phyloP scores from a whole-genome alignment of 2,329 filamentous ascomycete species.

The Chrysosporium keratinophilum region DNA sequence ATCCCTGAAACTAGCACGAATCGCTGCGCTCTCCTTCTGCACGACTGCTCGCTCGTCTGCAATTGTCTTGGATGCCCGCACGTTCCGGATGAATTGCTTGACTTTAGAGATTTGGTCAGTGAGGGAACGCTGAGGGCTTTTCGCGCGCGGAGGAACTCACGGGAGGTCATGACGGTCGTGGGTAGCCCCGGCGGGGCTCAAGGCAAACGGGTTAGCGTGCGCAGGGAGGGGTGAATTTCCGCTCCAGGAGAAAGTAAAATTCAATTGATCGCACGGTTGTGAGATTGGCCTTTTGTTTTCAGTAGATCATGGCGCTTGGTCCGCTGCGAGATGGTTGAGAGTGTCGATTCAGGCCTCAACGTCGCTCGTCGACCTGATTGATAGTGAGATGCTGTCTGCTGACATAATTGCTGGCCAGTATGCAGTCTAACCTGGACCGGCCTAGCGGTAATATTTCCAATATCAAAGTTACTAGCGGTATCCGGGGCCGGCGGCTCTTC shows the following conservation, averaged over 20 bases:
- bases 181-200: constrained; percentile 38
- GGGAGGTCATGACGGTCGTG: constrained; percentile 48
- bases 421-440: not conserved
- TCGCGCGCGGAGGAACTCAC: constrained; percentile 34
- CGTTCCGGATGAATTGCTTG: constrained; percentile 99
- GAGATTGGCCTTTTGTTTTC: not conserved
- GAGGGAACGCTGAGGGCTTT: constrained; percentile 12
- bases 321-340: not conserved
- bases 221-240: constrained; percentile 3
- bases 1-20: constrained; percentile 93
- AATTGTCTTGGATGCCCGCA: constrained; percentile 96
- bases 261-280: not conserved
- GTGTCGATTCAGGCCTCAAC: too few species aligned
- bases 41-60: constrained; percentile 97
- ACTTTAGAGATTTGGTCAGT: constrained; percentile 47
- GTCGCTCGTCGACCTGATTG: too few species aligned
- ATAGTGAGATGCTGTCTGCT: not conserved
- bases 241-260: not conserved
- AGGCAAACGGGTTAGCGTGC: constrained; percentile 8
- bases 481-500: too few species aligned
- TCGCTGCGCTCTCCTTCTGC: constrained; percentile 96
- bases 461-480: too few species aligned
- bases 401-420: not conserved
- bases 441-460: too few species aligned
- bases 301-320: not conserved